A percentile compares a stretch with the other conserved stretches of the same genome.
phyloP scores from a whole-genome alignment of 2,329 filamentous ascomycete genomes.

The Pyricularia sp. region DNA sequence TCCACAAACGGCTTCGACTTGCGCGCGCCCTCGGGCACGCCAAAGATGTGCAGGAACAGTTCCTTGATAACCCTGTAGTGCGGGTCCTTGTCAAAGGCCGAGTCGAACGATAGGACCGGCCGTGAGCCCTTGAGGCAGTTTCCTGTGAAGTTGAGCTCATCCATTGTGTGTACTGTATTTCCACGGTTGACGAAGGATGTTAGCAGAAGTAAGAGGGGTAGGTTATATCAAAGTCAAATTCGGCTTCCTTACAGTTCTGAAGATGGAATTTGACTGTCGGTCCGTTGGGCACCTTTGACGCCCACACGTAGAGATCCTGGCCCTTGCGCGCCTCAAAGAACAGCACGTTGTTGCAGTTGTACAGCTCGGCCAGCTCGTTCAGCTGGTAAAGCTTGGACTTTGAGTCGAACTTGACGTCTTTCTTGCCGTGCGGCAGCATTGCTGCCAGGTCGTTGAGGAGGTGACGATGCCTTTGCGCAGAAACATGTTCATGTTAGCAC shows the following conservation, averaged over 20 bases:
- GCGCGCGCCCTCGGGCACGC: conserved; percentile 74
- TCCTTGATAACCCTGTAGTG: conserved; percentile 79
- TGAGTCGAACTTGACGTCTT: conserved; percentile 93
- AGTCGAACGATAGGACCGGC: conserved; percentile 84
- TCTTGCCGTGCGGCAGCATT: conserved; percentile 81
- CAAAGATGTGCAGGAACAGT: conserved; percentile 79
- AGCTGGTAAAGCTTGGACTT: conserved; percentile 78
- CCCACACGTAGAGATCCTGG: conserved; percentile 88
- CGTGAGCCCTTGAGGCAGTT: conserved; percentile 93
- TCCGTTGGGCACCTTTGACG: conserved; percentile 79
- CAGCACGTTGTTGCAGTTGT: conserved; percentile 80
- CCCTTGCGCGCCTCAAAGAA: conserved; percentile 95
- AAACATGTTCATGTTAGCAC: not conserved
- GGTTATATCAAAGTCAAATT: not conserved
- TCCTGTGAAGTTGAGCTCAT: conserved; percentile 89
- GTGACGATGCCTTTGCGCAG: conserved; percentile 63
- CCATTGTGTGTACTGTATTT: conserved; percentile 73
- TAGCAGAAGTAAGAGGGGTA: not conserved
- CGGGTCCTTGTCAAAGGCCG: conserved; percentile 67
- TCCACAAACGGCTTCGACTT: conserved; percentile 95
- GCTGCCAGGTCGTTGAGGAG: conserved; percentile 78
- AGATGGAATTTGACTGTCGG: conserved; percentile 51
- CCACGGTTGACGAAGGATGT: not conserved
- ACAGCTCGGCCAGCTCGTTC: conserved; percentile 61
- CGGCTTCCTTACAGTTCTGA: conserved; percentile 25